Evolutionary conservation across 1,284 basidiomycete species (phyloP), one percentile per base, ranked within the genome.

Genomic region (Rhodotorula sp.): DNA sequence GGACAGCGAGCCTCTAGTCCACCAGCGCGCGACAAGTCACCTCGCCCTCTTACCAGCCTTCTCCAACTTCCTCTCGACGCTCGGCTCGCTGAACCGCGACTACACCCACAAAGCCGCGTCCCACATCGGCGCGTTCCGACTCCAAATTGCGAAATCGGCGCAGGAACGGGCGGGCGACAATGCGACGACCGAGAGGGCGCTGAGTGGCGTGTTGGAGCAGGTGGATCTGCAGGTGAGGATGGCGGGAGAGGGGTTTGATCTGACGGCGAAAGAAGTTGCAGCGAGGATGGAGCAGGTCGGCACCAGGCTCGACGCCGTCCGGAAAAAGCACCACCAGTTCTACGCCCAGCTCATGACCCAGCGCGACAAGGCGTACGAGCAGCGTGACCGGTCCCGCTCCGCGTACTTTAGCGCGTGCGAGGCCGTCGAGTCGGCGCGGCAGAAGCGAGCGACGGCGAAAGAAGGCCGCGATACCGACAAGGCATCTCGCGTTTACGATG

Each of bases 341-440:
- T 69, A 66, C 54, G 53, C 30, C 15, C 49, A 62, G 22, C 64
- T 75, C 7, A 62, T 75, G 24, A 29, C 69, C 10, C 68, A 70
- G 49, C 64, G 74, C 22, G 72, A 75, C 63, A 29, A 57, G 6
- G 60, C 68, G 22, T 64, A 71, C 55, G 54, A 58, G 2, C 24
- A 58, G 29, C 69, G 70, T 10, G 74, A 75, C 45, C 71, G 69
- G 45, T 62, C 74, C 14, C 63, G 67, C 24, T 22, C 57, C 2
- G 37, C 63, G 3, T 76, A 76, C 64, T 76, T 72, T 26, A 55
- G 60, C 10, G 55, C 74, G 6, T 76, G 74, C 60, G 70, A 74
- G 12, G 18, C 63, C 7, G 58, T 76, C 60, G 74, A 76, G 49
- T 59, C 64, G 26, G 66, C 72, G 6, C 62, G 74, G 30, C 65